Base-by-base conservation (phyloP, 164 flowering plant species). In the Stephania cephalantha region DNA sequence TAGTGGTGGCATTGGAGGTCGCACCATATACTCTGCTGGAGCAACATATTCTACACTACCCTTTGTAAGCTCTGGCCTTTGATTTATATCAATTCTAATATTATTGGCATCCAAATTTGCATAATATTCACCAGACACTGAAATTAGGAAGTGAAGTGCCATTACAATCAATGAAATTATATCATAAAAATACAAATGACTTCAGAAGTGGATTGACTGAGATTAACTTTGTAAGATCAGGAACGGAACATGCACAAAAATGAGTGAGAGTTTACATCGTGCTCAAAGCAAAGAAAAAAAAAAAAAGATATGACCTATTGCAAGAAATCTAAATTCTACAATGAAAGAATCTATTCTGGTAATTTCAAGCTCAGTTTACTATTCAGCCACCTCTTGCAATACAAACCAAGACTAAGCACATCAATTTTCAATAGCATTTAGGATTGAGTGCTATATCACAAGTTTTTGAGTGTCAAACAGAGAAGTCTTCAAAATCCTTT, bases 1-100 rank as follows among this genome's bases (percentile, higher is more conserved):
- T 44, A 88, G 81, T 42, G 99, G 99, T 10, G 98, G 99, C 99
- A 96, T 96, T 55, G 99, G 99, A 73, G 98, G 97, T 76, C 99
- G 98, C 80, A 92, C 93, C 98, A 96, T 94, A 81, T 96, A 96
- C 71, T 96, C 98, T 72, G 97, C 87, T 71, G 99, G 97, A 81
- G 99, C 99, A 85, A 96, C 91, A 86, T 88, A 92, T 68, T 96
- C 99, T 30, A 96, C 97, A 86, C 93, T 92, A 63, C 99, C 99
- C 85, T 85, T 89, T 25, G 82, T 81, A 81, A 96, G 98, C 83
- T 96, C 99, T 78, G 98, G 98, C 68, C 97, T 82, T 77, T 90
- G 88, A 83, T 92, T 91, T 74, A 87, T 77, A 82, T 96, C 99
- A 78, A 87, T 73, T 86, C 99, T 88, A 84, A 84, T 84, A 77